A percentile compares a stretch with the other conserved stretches of the same genome.
These are phyloP conservation scores for Rhynchosporium secalis DNA, from an alignment of 2,329 filamentous ascomycete species.

Conservation along the genomic window DNA sequence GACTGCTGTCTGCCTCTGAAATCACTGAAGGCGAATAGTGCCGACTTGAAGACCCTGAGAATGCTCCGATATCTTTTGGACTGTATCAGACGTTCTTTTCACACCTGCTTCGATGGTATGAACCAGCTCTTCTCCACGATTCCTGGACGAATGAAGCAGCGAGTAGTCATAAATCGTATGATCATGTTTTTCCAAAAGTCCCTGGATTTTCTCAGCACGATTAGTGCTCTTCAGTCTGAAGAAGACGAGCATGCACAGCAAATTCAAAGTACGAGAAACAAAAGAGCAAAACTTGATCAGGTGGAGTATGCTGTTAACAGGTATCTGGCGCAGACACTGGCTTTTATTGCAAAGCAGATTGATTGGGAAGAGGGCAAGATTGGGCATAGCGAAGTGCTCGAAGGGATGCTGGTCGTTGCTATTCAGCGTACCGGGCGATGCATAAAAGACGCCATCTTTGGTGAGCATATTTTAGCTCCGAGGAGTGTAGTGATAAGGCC, in stretches of 20 bases:
- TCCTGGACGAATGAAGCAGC: constrained; percentile 25
- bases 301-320: constrained; percentile 32
- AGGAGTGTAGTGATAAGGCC: constrained; percentile 3
- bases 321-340: constrained; percentile 24
- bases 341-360: constrained; percentile 24
- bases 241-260: constrained; percentile 17
- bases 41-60: constrained; percentile 15
- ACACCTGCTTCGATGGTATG: constrained; percentile 30
- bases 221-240: constrained; percentile 22
- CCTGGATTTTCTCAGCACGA: constrained; percentile 22
- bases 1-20: constrained; percentile 27
- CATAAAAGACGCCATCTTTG: constrained; percentile 44
- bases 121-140: constrained; percentile 32
- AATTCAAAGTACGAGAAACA: constrained; percentile 9
- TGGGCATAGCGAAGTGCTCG: constrained; percentile 42
- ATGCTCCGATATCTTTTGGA: constrained; percentile 30
- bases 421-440: constrained; percentile 44
- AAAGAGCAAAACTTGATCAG: constrained; percentile 16
- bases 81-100: constrained; percentile 26
- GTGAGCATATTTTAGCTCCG: constrained; percentile 35
- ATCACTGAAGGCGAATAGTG: constrained; percentile 17
- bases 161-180: constrained; percentile 27
- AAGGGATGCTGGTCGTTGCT: constrained; percentile 44
- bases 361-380: constrained; percentile 29
- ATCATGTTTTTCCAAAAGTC: constrained; percentile 29